A percentile compares a stretch with the other conserved stretches of the same genome.
Conservation (phyloP, 2,329 filamentous ascomycete genomes). For the Parascedosporium putredinis region DNA sequence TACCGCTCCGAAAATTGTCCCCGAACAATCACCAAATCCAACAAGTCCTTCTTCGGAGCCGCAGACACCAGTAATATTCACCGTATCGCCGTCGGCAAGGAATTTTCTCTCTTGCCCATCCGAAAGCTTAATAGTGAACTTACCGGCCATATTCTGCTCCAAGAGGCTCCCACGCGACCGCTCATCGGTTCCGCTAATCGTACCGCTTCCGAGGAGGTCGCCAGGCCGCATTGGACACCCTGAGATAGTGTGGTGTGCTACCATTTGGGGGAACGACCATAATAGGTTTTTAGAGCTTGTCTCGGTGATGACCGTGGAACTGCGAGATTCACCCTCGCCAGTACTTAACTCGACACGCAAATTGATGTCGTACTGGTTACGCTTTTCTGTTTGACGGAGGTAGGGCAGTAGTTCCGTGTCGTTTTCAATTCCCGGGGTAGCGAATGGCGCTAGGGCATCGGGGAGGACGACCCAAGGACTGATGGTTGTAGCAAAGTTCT, state of each 20-base stretch:
- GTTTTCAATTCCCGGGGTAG: conserved; percentile 17
- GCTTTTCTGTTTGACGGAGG: conserved; percentile 43
- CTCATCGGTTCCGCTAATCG: conserved; percentile 54
- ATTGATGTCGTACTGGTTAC: conserved; percentile 25
- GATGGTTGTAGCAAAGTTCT: conserved; percentile 44
- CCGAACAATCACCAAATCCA: conserved; percentile 66
- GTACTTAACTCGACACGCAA: conserved; percentile 29
- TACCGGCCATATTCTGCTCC: conserved; percentile 63
- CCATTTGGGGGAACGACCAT: conserved; percentile 77
- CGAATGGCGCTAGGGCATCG: conserved; percentile 31
- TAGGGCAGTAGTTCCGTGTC: conserved; percentile 25
- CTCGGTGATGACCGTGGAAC: conserved; percentile 17
- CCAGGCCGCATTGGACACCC: conserved; percentile 67
- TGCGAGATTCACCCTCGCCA: not conserved
- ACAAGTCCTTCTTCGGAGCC: conserved; percentile 57
- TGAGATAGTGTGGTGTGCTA: conserved; percentile 68
- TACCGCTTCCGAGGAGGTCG: conserved; percentile 69
- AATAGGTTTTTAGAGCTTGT: conserved; percentile 41
- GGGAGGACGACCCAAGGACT: conserved; percentile 47
- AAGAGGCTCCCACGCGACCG: conserved; percentile 61
- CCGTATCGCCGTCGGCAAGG: conserved; percentile 62
- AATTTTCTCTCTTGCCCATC: conserved; percentile 60
- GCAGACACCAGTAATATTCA: conserved; percentile 52
- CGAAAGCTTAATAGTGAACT: conserved; percentile 48
- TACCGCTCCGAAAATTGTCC: conserved; percentile 22